Base-by-base conservation (phyloP, 2,329 filamentous ascomycete genomes). In the Stemphylium beticola region DNA sequence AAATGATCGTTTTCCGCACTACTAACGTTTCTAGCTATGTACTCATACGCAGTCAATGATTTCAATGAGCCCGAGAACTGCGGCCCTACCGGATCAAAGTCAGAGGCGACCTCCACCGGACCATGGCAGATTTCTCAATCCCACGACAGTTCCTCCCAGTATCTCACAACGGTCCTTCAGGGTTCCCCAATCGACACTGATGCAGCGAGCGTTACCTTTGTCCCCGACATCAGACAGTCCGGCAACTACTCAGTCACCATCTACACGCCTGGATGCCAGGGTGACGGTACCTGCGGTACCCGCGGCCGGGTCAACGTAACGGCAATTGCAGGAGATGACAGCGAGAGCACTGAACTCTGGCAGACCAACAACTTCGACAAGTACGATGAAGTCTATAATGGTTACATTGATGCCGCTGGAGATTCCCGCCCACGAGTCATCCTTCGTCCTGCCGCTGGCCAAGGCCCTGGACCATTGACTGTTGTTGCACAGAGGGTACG, bases 361-460 rank as follows among this genome's bases (percentile, higher is more conserved):
- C 95, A 99, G 76, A 96, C 93, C 15, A 99, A 99, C 77, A 85
- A 96, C 72, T 96, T 88, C 74, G 93, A 98, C 80, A 99, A 99
- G 76, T 98, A 96, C 70, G 95, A 99, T 71, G 87, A 91, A 64
- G 87, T 99, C 54, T 96, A 92, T 76, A 89, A 88, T 62, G 95
- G 93, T 41, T 87, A 87, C 62, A 86, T 99, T 49, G 92, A 98
- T 70, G 87, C 87, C 49, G 87, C 84, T 48, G 88, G 85, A 58
- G 84, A 83, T 17, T 97, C 97, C 80, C 87, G 87, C 37, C 92
- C 93, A 12, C 85, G 85, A 4, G 87, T 99, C 47, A 96, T 90
- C 0, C 78, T 99, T 39, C 83, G 86, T 0, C 90, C 93, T 4
- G 79, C 86, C 18, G 73, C 82, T 29, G 87, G 84, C 34, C 89